These are phyloP conservation scores for Globisporangium rhizosaccharum DNA, from an alignment of 352 stramenopile genomes.

Conservation along the genomic window DNA sequence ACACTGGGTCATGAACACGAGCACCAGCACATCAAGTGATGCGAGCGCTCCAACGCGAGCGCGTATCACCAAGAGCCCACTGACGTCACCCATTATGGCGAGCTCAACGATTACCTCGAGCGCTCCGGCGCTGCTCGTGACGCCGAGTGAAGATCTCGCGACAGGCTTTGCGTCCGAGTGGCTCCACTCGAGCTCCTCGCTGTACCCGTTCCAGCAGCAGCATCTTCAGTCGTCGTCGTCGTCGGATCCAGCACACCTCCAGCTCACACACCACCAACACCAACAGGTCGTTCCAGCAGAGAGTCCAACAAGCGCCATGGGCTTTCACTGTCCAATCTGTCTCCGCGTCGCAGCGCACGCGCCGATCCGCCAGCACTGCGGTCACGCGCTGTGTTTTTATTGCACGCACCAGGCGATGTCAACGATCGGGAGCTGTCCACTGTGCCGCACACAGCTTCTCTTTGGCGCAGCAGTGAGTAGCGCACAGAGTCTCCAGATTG, in stretches of 20 bases:
- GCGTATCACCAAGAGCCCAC: conserved; percentile 7
- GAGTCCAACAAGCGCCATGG: neutral
- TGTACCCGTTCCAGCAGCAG: conserved; percentile 6
- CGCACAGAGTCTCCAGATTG: neutral
- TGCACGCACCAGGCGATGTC: conserved; percentile 47
- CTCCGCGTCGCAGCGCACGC: conserved; percentile 28
- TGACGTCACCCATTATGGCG: conserved; percentile 3
- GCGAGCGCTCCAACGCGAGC: neutral
- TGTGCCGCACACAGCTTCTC: conserved; percentile 47
- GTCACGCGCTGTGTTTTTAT: conserved; percentile 42
- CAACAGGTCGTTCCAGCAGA: neutral
- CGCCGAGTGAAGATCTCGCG: conserved; percentile 8
- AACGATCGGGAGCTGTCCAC: conserved; percentile 29
- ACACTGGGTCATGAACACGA: conserved; percentile 5
- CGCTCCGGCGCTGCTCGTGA: neutral
- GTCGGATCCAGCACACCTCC: conserved; percentile 1
- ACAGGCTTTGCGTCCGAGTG: conserved; percentile 1
- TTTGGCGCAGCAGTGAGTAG: conserved; percentile 14
- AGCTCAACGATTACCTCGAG: neutral
- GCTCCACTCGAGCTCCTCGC: neutral
- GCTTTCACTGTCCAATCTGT: conserved; percentile 41
- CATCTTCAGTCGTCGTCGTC: neutral
- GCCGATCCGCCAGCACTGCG: conserved; percentile 42
- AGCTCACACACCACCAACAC: conserved; percentile 11
- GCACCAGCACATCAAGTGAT: neutral